Percentiles rank a stretch among this genome's conserved stretches.
phyloP scores from a whole-genome alignment of 345 rosid species.

The Lepidium africanum region DNA sequence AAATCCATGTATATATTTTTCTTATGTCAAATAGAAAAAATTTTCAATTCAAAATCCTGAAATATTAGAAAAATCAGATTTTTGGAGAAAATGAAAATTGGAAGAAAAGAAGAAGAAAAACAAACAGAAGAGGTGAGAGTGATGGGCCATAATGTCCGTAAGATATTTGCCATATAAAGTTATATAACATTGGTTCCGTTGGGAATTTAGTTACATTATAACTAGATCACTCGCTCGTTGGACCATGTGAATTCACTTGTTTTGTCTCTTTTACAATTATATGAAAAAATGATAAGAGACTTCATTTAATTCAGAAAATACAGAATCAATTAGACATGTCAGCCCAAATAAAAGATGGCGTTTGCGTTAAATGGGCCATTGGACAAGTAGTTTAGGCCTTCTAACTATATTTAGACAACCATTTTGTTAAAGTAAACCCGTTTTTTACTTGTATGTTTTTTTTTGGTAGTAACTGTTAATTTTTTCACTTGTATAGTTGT shows the following conservation, averaged over 20 bases:
- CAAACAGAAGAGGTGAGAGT: constrained; percentile 14
- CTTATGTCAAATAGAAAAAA: not conserved
- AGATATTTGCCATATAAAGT: constrained; percentile 3
- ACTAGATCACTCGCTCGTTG: not conserved
- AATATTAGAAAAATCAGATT: not conserved
- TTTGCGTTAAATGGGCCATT: constrained; percentile 15
- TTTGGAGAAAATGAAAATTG: not conserved
- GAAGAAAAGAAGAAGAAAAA: not conserved
- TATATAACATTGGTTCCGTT: not conserved
- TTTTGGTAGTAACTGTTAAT: no score
- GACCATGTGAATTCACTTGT: not conserved
- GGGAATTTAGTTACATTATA: constrained; percentile 7
- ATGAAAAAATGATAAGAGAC: not conserved
- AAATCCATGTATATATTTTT: not conserved
- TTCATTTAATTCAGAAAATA: not conserved
- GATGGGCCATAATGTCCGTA: constrained; percentile 6
- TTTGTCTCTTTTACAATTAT: not conserved
- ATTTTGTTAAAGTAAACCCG: not conserved
- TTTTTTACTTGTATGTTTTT: no score
- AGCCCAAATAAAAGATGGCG: constrained; percentile 9
- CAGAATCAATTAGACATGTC: not conserved
- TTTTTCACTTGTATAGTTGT: no score
- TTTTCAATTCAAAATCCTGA: not conserved
- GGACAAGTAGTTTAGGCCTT: constrained; percentile 13
- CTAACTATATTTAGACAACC: not conserved